Evolutionary conservation across 169 alveolate genomes (phyloP), one percentile per base, ranked within the genome.

Genomic region (Plasmodium vivax): DNA sequence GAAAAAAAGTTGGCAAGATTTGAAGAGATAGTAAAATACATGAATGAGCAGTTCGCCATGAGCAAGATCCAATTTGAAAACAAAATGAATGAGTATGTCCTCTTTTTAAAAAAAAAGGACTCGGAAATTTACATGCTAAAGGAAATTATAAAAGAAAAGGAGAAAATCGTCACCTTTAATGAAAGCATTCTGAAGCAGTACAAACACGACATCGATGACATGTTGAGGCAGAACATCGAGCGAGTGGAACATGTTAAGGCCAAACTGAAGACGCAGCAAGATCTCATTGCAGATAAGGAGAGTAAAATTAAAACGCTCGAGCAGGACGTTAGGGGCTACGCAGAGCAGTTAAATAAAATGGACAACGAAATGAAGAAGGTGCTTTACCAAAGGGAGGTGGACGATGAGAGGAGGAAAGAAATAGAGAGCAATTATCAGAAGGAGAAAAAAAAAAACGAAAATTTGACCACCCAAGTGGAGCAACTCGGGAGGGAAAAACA

Each of bases 41-140:
- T 88, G 75, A 88, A 88, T 36, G 94, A 88, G 34, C 94, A 88
- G 27, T 88, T 88, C 32, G 43, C 74, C 14, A n/a, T 88, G 43
- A 88, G 94, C 27, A 88, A 88, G 68, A 88, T 88, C n/a, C 94
- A 88, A 58, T 88, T 88, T 30, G 94, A 88, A 80, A 88, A 77
- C 72, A 88, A 88, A 80, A 88, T 88, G 94, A 88, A 88, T 62
- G 94, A 88, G 19, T 88, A 88, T 79, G 94, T 88, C 2, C 32
- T 88, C 9, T 88, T 88, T 47, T 47, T 88, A 79, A 88, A 88
- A 68, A 88, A 88, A 8, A 88, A 88, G 51, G 94, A 88, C 72
- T 88, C 94, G 32, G 94, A 88, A 62, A 88, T 88, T 79, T 88
- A 88, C 80, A 88, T 88, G 94, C 34, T 88, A 19, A 88, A 88